These are phyloP conservation scores for Vitis hybrid DNA, from an alignment of 177 flowering plant genomes.

Conservation along the genomic window DNA sequence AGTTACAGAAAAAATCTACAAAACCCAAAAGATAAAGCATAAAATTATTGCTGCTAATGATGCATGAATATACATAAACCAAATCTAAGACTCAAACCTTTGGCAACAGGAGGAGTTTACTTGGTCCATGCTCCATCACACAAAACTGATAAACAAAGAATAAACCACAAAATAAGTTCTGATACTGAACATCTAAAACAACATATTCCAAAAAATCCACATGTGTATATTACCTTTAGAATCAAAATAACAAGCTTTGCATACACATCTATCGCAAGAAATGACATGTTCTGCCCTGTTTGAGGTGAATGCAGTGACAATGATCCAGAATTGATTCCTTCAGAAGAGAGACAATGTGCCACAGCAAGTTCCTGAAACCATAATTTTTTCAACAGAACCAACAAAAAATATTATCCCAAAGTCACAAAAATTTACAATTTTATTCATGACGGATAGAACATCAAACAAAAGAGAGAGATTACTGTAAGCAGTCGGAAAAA, in stretches of 20 bases:
- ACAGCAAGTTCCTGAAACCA: conserved; percentile 77
- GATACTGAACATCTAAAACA: too few species aligned
- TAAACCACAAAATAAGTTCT: background rate
- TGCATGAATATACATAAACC: background rate
- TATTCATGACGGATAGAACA: background rate
- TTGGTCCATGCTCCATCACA: conserved; percentile 66
- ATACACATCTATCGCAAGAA: conserved; percentile 79
- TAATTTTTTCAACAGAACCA: background rate
- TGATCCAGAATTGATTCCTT: conserved; percentile 46
- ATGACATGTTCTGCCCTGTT: conserved; percentile 60
- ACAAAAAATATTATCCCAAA: too few species aligned
- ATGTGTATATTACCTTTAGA: conserved; percentile 57
- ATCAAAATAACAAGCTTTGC: conserved; percentile 77
- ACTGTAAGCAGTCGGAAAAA: conserved; percentile 81
- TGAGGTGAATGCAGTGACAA: conserved; percentile 47
- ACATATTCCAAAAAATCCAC: too few species aligned
- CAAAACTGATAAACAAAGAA: conserved; percentile 30
- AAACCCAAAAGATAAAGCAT: background rate
- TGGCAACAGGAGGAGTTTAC: conserved; percentile 60
- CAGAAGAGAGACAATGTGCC: conserved; percentile 68
- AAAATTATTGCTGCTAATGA: background rate
- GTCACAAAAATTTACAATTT: too few species aligned
- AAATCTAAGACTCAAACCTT: conserved; percentile 47
- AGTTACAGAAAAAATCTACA: conserved; percentile 74
- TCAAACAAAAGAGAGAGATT: conserved; percentile 10